Percentiles rank a stretch among this genome's conserved stretches.
These are phyloP conservation scores for Xylariaceae sp. DNA, from an alignment of 2,329 filamentous ascomycete species.

Conservation along the genomic window DNA sequence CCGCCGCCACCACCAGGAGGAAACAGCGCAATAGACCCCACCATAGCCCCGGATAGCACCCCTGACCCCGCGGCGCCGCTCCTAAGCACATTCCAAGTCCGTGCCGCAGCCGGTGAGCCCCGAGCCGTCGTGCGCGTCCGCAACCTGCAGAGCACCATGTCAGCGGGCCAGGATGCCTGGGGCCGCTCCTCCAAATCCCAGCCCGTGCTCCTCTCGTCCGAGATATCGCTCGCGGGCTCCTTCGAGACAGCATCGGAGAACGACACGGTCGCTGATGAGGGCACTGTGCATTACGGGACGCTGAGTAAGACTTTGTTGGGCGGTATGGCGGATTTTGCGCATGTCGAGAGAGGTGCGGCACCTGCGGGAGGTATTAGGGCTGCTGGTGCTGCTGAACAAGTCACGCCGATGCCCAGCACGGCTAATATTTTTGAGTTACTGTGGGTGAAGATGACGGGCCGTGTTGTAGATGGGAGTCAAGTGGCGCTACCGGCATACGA, in stretches of 20 bases:
- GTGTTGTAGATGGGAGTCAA: slow-evolving; percentile 29
- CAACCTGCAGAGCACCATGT: slow-evolving; percentile 56
- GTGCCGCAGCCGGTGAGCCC: slow-evolving; percentile 41
- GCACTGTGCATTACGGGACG: slow-evolving; percentile 72
- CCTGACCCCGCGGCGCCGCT: slow-evolving; percentile 31
- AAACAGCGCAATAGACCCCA: too few species aligned
- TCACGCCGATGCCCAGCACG: slow-evolving; percentile 10
- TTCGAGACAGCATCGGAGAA: slow-evolving; percentile 55
- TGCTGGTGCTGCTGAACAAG: not conserved
- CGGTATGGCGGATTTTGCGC: slow-evolving; percentile 36
- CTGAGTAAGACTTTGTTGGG: slow-evolving; percentile 62
- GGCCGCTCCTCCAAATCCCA: slow-evolving; percentile 56
- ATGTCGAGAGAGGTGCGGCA: slow-evolving; percentile 1
- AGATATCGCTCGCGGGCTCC: slow-evolving; percentile 50
- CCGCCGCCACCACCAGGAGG: too few species aligned
- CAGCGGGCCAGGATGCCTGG: slow-evolving; percentile 65
- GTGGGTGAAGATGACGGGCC: slow-evolving; percentile 37
- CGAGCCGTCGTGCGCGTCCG: slow-evolving; percentile 54
- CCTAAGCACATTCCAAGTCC: slow-evolving; percentile 36
- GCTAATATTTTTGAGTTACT: slow-evolving; percentile 35
- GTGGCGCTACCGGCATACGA: slow-evolving; percentile 29
- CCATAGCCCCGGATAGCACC: too few species aligned
- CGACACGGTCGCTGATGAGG: slow-evolving; percentile 62
- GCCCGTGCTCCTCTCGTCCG: slow-evolving; percentile 58
- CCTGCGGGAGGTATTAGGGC: not conserved